These are phyloP conservation scores for Sporisorium graminicola DNA, from an alignment of 1,284 basidiomycete genomes.

Conservation along the genomic window DNA sequence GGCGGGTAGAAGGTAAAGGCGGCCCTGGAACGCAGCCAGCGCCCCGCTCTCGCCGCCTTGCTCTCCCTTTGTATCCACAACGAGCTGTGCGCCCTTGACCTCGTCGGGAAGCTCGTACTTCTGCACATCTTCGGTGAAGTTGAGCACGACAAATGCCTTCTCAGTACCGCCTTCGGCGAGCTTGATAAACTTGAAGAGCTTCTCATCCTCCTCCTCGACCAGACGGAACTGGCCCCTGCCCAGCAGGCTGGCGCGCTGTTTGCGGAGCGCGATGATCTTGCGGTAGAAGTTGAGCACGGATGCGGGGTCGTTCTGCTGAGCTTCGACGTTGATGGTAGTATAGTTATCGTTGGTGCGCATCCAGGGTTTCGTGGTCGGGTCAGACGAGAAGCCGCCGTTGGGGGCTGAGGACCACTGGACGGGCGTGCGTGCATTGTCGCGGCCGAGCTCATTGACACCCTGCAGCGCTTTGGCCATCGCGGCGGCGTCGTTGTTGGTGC, in stretches of 20 bases:
- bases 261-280: slow-evolving; percentile 74
- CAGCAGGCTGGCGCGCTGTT: slow-evolving; percentile 74
- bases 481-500: slow-evolving; percentile 46
- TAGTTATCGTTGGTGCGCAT: slow-evolving; percentile 83
- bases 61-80: slow-evolving; percentile 24
- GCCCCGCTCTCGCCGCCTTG: slow-evolving; percentile 17
- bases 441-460: slow-evolving; percentile 76
- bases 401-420: slow-evolving; percentile 77
- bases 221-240: slow-evolving; percentile 75
- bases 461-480: slow-evolving; percentile 71
- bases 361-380: slow-evolving; percentile 75
- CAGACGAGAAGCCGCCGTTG: slow-evolving; percentile 78
- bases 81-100: slow-evolving; percentile 7
- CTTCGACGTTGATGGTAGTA: slow-evolving; percentile 75
- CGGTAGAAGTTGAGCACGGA: slow-evolving; percentile 78
- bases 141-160: slow-evolving; percentile 52
- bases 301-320: slow-evolving; percentile 72
- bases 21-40: slow-evolving; percentile 37
- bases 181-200: slow-evolving; percentile 76
- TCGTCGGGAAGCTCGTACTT: slow-evolving; percentile 36
- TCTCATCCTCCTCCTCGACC: slow-evolving; percentile 72
- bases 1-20: slow-evolving; percentile 33
- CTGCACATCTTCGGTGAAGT: slow-evolving; percentile 48
- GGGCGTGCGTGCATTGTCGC: slow-evolving; percentile 79
- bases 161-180: slow-evolving; percentile 69